Base-by-base conservation (phyloP, 805 yeast genomes). In the Teunomyces cretensis region DNA sequence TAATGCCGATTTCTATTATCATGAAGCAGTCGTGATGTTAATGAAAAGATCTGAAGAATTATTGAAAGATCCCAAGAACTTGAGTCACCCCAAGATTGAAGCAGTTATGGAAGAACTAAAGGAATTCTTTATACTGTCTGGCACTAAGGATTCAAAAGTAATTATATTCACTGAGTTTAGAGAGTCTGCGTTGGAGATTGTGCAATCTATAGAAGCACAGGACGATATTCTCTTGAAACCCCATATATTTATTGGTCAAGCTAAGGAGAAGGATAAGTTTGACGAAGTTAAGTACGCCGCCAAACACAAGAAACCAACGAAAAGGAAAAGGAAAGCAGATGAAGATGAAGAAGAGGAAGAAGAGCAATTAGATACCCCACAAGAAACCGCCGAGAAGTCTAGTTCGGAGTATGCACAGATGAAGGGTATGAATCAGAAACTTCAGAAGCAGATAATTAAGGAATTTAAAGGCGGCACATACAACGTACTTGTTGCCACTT, bases 221-320 rank as follows among this genome's bases (percentile, higher is more conserved):
- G 47, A 44, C 6, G 39, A 33, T 7, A 32, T 44, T 15, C 16
- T 14, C 9, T 65, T 79, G 16, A 76, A 78, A 41, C 88, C 98
- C 0, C 96, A 88, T 60, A 80, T 92, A 17, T 94, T 94, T 60
- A 88, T 94, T 50, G 99, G 99, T 0, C 99, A 94, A 60, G 78
- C 96, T 0, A 79, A 78, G 49, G 91, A 83, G 44, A 83, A 81
- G 56, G 88, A 83, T 39, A 80, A 75, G 28, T 83, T 84, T 58
- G 86, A 84, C 57, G 83, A 83, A 48, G 78, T 65, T 2, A 70
- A 68, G 6, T 78, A 77, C 48, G 62, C 72, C 36, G 65, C 67
- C 30, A 72, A 74, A 26, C 39, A 43, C 28, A 59, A 55, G 33
- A 42, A 45, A 33, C 44, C 33, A 30, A 36, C 22, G 12, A 76